phyloP scores from a whole-genome alignment of 1,284 basidiomycete species.

The Ustilago bromivora region DNA sequence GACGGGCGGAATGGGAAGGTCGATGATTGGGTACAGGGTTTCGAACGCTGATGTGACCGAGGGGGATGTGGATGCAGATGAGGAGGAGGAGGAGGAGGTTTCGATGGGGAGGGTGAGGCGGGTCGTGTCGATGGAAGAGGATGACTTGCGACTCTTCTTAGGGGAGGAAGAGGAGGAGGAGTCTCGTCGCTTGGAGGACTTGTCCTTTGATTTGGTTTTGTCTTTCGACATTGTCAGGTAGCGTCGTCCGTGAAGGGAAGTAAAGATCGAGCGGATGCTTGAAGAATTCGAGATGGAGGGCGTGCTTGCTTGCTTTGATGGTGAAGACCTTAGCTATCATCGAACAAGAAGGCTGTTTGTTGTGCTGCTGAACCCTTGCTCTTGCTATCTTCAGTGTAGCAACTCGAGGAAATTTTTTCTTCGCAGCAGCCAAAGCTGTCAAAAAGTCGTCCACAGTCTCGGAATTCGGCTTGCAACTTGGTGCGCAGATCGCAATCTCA shows the following conservation, averaged over 20 bases:
- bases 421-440: background rate
- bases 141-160: conserved; percentile 39
- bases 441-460: conserved; percentile 29
- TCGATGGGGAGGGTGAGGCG: conserved; percentile 15
- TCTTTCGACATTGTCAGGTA: conserved; percentile 39
- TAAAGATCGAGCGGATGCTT: no score
- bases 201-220: conserved; percentile 41
- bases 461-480: conserved; percentile 16
- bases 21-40: conserved; percentile 55
- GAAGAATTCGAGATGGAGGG: background rate
- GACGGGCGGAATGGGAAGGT: conserved; percentile 63
- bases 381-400: background rate
- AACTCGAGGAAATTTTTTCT: conserved; percentile 30
- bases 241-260: background rate
- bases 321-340: background rate
- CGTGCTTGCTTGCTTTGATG: background rate
- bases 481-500: background rate
- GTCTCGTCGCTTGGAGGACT: conserved; percentile 35
- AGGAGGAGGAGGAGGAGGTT: conserved; percentile 3
- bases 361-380: conserved; percentile 33
- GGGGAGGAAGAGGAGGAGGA: conserved; percentile 22
- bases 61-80: conserved; percentile 6
- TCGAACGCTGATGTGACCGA: conserved; percentile 52
- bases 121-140: conserved; percentile 12
- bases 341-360: background rate